Percentiles rank a stretch among this genome's conserved stretches.
These are phyloP conservation scores for Amylocarpus encephaloides DNA, from an alignment of 2,329 filamentous ascomycete species.

Conservation along the genomic window DNA sequence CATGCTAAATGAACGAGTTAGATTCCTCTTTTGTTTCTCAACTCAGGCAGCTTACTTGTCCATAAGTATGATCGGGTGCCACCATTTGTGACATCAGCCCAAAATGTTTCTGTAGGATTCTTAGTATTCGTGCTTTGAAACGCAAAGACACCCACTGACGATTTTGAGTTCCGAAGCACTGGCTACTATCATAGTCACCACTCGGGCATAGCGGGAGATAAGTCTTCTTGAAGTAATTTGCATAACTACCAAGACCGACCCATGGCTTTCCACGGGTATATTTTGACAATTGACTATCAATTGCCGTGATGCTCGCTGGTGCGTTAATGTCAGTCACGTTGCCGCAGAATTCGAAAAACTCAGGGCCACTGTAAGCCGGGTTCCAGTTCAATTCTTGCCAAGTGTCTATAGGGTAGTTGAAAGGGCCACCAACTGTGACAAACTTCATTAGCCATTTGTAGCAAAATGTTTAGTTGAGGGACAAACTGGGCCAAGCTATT, in stretches of 20 bases:
- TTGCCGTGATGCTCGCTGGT: conserved; percentile 36
- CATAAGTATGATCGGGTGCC: conserved; percentile 42
- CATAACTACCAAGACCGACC: conserved; percentile 45
- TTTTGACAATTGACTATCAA: conserved; percentile 41
- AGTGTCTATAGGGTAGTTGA: conserved; percentile 43
- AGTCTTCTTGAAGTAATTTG: conserved; percentile 43
- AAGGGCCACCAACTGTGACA: conserved; percentile 35
- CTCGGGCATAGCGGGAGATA: conserved; percentile 38
- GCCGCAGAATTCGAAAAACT: conserved; percentile 47
- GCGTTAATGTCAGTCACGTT: conserved; percentile 44
- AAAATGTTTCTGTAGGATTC: conserved; percentile 34
- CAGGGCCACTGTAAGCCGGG: conserved; percentile 34
- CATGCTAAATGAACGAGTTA: conserved; percentile 30
- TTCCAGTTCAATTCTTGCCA: conserved; percentile 51
- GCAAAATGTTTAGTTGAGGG: not conserved
- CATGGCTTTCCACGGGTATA: conserved; percentile 45
- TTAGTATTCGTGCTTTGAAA: conserved; percentile 8
- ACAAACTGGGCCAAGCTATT: conserved; percentile 38
- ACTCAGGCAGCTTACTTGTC: conserved; percentile 29
- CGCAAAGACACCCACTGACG: not conserved
- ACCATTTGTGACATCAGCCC: conserved; percentile 38
- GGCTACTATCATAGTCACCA: conserved; percentile 36
- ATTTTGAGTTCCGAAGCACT: conserved; percentile 39
- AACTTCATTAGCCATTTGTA: conserved; percentile 1
- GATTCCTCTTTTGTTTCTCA: not conserved